These are phyloP conservation scores for Termitomyces heimii DNA, from an alignment of 768 basidiomycete species.

Conservation along the genomic window DNA sequence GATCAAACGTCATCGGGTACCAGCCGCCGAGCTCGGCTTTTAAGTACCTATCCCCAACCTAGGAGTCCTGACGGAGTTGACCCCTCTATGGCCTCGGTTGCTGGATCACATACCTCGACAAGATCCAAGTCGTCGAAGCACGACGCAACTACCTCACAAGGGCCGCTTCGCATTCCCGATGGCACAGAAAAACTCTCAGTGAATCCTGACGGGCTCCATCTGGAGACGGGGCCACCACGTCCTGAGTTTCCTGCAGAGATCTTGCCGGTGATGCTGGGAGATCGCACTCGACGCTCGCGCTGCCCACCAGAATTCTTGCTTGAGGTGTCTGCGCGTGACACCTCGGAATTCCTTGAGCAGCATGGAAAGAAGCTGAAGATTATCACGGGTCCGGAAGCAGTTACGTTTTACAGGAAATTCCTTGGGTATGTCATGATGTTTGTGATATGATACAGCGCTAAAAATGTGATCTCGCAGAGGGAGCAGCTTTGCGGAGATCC, in stretches of 20 bases:
- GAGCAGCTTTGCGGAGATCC: constrained; percentile 10
- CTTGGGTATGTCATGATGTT: constrained; percentile 26
- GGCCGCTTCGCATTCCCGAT: constrained; percentile 1
- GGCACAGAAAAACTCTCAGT: constrained; percentile 12
- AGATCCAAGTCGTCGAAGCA: constrained; percentile 14
- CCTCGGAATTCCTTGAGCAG: constrained; percentile 22
- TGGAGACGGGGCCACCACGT: constrained; percentile 9
- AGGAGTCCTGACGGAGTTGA: neutral
- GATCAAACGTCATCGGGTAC: constrained; percentile 5
- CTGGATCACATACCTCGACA: constrained; percentile 13
- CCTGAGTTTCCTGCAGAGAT: constrained; percentile 20
- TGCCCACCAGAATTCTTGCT: constrained; percentile 42
- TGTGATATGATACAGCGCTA: neutral
- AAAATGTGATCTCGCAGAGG: constrained; percentile 6
- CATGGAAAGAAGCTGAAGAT: constrained; percentile 33
- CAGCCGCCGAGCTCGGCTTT: neutral
- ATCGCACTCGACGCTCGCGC: constrained; percentile 32
- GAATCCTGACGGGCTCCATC: constrained; percentile 7
- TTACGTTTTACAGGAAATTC: constrained; percentile 34
- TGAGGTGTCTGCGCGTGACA: constrained; percentile 28
- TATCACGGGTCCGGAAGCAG: constrained; percentile 34
- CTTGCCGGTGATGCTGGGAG: constrained; percentile 27
- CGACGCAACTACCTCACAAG: neutral
- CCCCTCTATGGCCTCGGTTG: constrained; percentile 15
- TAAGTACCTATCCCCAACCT: constrained; percentile 1